These are phyloP conservation scores for Heterobasidion annosum DNA, from an alignment of 1,284 basidiomycete species.

Conservation along the genomic window DNA sequence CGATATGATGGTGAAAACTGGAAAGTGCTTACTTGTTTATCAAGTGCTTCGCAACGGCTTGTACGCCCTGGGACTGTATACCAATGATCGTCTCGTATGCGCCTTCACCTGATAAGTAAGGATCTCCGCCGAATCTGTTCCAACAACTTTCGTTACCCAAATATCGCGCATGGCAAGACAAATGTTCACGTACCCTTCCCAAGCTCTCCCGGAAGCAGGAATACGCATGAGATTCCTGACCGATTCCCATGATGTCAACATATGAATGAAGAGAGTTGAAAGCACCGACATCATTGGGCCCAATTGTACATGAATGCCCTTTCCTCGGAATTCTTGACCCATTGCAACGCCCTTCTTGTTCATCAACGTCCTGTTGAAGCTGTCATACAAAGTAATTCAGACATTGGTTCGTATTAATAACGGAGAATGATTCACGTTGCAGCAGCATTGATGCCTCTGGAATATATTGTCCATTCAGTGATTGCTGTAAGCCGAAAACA, in stretches of 20 bases:
- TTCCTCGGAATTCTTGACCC: conserved; percentile 63
- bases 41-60: conserved; percentile 53
- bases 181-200: conserved; percentile 44
- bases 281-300: conserved; percentile 38
- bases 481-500: neutral
- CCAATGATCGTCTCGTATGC: conserved; percentile 50
- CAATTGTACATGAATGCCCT: conserved; percentile 57
- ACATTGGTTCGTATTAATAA: neutral
- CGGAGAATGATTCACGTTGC: conserved; percentile 30
- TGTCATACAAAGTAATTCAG: conserved; percentile 8
- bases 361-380: conserved; percentile 63
- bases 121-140: conserved; percentile 43
- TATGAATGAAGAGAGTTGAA: neutral
- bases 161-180: neutral
- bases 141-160: too few species aligned
- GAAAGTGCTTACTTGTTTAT: conserved; percentile 33
- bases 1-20: neutral
- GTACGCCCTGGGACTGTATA: conserved; percentile 54
- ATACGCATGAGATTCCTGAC: conserved; percentile 46
- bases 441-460: conserved; percentile 60
- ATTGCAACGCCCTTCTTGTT: conserved; percentile 52
- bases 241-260: neutral
- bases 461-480: neutral
- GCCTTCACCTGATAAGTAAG: conserved; percentile 54
- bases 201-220: conserved; percentile 60